Evolutionary conservation across 2,329 filamentous ascomycete species (phyloP), one percentile per base, ranked within the genome.

Genomic region (Grosmannia serpens): DNA sequence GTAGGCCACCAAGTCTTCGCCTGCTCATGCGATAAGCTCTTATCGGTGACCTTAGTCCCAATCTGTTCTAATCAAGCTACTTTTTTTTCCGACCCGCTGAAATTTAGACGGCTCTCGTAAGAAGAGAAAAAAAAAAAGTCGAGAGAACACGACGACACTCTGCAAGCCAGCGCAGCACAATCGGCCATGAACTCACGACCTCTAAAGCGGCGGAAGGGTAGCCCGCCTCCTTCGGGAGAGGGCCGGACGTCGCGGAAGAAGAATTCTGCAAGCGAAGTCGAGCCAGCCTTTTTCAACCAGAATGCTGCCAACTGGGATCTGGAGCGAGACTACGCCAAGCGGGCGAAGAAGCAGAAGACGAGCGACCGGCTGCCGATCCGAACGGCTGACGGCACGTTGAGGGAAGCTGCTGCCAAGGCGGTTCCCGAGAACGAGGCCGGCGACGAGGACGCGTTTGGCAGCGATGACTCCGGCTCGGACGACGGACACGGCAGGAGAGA

Each of bases 251-350:
- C 69, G 62, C 44, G 67, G 64, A 59, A 66, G 56, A 64, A 69
- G 57, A 64, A 62, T 33, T 60, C 66, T 31, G 76, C 73, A 57
- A 71, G 75, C n/a, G 78, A 82, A 58, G 71, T 76, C n/a, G 78
- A 82, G 59, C 81, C 81, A 64, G 79, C 81, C 57, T 91, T 91
- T 70, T 81, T 89, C 74, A 82, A 83, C 74, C 82, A 83, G 66
- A 86, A 83, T 67, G 89, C 88, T 7, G 79, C 88, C 60, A 86
- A 84, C 72, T 97, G 92, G 91, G 85, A 96, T 67, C 80, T 96
- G 54, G 94, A 96, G 75, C 88, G 95, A 69, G 87, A 89, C 70
- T 97, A 96, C 76, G 91, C 95, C 71, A 82, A 82, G 61, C 84
- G 84, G 64, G 61, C 62, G 31, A 56, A 59, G 54, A 94, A 94